phyloP scores from a whole-genome alignment of 2,329 filamentous ascomycete species.

The Xylariomycetidae sp. region DNA sequence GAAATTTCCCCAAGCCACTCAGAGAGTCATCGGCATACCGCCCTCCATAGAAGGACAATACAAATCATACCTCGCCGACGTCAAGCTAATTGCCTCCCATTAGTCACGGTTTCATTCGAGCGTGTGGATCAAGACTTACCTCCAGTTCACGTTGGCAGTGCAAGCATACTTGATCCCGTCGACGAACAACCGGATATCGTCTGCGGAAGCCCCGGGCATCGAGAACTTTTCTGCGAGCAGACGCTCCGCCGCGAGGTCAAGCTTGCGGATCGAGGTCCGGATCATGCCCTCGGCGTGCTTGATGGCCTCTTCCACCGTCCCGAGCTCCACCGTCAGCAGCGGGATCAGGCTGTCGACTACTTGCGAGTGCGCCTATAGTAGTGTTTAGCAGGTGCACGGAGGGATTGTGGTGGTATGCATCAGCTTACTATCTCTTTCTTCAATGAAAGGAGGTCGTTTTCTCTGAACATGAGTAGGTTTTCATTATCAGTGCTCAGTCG shows the following conservation, averaged over 20 bases:
- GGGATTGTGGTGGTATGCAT: no score
- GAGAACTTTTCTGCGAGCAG: background rate
- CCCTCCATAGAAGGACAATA: no score
- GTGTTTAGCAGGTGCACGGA: no score
- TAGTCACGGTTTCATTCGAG: no score
- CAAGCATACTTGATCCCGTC: slow-evolving; percentile 4
- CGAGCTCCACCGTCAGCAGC: slow-evolving; percentile 1
- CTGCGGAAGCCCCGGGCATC: no score
- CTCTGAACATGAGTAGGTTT: slow-evolving; percentile 1
- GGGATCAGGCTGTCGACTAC: slow-evolving; percentile 5
- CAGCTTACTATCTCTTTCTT: slow-evolving; percentile 9
- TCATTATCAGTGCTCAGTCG: no score
- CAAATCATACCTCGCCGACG: no score
- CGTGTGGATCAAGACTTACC: no score
- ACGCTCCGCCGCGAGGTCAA: background rate
- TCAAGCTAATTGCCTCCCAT: no score
- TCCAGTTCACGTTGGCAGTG: slow-evolving; percentile 7
- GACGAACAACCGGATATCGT: slow-evolving; percentile 1
- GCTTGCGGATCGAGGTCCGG: background rate
- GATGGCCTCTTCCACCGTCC: slow-evolving; percentile 2
- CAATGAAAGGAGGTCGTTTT: slow-evolving; percentile 6
- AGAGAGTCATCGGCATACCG: no score
- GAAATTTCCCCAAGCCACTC: no score
- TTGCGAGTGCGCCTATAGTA: background rate
- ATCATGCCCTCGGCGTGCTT: background rate